These are phyloP conservation scores for Aquilaria agallochum DNA, from an alignment of 441 rosid species.

Conservation along the genomic window DNA sequence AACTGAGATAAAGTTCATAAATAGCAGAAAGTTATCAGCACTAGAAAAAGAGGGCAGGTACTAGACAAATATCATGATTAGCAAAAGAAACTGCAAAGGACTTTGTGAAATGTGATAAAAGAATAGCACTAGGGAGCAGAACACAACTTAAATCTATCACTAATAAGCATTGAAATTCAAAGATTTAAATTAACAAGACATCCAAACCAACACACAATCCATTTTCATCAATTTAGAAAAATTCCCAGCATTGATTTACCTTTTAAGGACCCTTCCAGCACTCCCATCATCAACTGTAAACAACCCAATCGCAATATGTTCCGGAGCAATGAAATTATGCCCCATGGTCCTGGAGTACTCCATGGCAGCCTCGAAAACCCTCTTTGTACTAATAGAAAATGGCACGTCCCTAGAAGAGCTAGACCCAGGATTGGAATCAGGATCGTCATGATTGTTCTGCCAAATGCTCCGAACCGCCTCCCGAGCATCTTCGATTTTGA, in stretches of 20 bases:
- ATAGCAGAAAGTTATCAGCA: too few relatives aligned
- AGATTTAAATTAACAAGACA: neutral
- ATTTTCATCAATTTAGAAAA: neutral
- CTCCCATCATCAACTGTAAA: slow-evolving; percentile 92
- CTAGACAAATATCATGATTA: too few relatives aligned
- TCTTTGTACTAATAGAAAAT: slow-evolving; percentile 66
- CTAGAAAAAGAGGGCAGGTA: too few relatives aligned
- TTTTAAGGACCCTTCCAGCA: slow-evolving; percentile 68
- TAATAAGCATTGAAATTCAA: neutral
- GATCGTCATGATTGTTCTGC: slow-evolving; percentile 31
- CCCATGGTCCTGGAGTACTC: slow-evolving; percentile 86
- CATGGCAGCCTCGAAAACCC: slow-evolving; percentile 91
- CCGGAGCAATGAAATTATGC: slow-evolving; percentile 77
- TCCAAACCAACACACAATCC: neutral
- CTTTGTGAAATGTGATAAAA: too few relatives aligned
- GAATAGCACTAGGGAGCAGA: too few relatives aligned
- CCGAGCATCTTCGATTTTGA: slow-evolving; percentile 60
- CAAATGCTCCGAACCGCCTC: slow-evolving; percentile 64
- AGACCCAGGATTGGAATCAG: slow-evolving; percentile 19
- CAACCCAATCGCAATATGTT: slow-evolving; percentile 81
- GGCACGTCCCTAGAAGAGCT: slow-evolving; percentile 52
- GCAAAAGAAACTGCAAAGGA: too few relatives aligned
- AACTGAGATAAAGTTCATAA: too few relatives aligned
- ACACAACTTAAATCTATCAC: too few relatives aligned
- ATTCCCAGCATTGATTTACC: slow-evolving; percentile 30